These are phyloP conservation scores for Vitis riparia DNA, from an alignment of 164 flowering plant genomes.

Conservation along the genomic window DNA sequence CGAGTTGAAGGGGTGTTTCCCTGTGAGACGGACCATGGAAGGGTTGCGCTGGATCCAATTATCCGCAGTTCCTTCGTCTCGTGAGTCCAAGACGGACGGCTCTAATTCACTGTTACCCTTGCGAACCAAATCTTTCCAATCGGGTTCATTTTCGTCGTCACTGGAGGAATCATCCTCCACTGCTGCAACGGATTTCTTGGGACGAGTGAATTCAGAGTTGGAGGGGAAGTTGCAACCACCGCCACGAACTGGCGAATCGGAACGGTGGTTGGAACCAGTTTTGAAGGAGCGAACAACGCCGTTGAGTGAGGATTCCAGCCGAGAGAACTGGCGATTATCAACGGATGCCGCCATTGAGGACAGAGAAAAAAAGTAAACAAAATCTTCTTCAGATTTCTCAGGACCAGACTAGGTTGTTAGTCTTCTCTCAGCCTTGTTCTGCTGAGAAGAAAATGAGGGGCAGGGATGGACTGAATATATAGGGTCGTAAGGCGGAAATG, in stretches of 20 bases:
- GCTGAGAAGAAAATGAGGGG: too few species aligned
- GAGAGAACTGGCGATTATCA: constrained; percentile 56
- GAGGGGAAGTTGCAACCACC: too few species aligned
- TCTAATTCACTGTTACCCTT: constrained; percentile 48
- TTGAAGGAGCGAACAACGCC: constrained; percentile 39
- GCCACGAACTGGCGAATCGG: constrained; percentile 20
- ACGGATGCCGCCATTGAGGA: constrained; percentile 73
- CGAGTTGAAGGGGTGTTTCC: constrained; percentile 93
- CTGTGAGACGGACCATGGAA: constrained; percentile 80
- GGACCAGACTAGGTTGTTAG: background rate
- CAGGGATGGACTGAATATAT: too few species aligned
- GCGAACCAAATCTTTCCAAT: constrained; percentile 15
- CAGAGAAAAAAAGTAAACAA: background rate
- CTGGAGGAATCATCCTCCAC: constrained; percentile 23
- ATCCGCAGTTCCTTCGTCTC: constrained; percentile 80
- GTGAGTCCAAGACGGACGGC: constrained; percentile 49
- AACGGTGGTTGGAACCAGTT: constrained; percentile 25
- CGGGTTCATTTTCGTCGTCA: constrained; percentile 38
- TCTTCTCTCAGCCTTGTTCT: background rate
- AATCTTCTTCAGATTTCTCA: background rate
- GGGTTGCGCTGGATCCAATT: constrained; percentile 78
- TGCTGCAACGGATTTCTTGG: constrained; percentile 2
- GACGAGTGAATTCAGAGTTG: background rate
- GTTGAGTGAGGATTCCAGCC: constrained; percentile 32
- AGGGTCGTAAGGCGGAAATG: too few species aligned